Evolutionary conservation across 306 rosid genomes (phyloP), one percentile per base, ranked within the genome.

Genomic region (Vigna hirtella): DNA sequence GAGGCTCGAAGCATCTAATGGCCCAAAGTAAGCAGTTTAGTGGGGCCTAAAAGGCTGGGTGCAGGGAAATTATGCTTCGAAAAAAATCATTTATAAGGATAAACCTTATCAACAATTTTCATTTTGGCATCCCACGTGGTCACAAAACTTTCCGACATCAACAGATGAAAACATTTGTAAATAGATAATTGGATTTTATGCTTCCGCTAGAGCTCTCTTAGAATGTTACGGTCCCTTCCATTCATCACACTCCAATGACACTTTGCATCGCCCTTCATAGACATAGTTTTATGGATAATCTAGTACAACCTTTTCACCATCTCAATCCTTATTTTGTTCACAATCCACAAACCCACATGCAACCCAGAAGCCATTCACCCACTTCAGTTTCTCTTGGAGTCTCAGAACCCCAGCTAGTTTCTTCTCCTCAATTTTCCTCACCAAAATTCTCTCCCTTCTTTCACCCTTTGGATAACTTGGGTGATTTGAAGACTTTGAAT

Each of bases 211-310:
- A 72, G 24, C 45, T 66, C 45, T 70, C 58, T 58, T 47, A 22
- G 14, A 49, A n/a, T 52, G 11, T 66, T 26, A 73, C 9, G 30
- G 48, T 30, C 15, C 59, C 51, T 66, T 1, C 49, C 50, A 22
- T 65, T 55, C 42, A 38, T 79, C 68, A 26, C 74, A 66, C 9
- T 79, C 45, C 59, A 64, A 79, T 85, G 80, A 38, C 82, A 51
- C 38, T 72, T 66, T 79, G 42, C 67, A 66, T 56, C 26, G 57
- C 58, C 49, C 74, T 61, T 65, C 85, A 59, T 34, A 32, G 45
- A 61, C 75, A 49, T 64, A 76, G 75, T 79, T 74, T 81, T 43
- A 85, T 86, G 89, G 88, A 88, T 65, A 91, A 81, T 59, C 50
- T 86, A 28, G 66, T 9, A n/a, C 64, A 78, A 62, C 68, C 76